These are phyloP conservation scores for Colletotrichum sp. DNA, from an alignment of 2,329 filamentous ascomycete species.

Conservation along the genomic window DNA sequence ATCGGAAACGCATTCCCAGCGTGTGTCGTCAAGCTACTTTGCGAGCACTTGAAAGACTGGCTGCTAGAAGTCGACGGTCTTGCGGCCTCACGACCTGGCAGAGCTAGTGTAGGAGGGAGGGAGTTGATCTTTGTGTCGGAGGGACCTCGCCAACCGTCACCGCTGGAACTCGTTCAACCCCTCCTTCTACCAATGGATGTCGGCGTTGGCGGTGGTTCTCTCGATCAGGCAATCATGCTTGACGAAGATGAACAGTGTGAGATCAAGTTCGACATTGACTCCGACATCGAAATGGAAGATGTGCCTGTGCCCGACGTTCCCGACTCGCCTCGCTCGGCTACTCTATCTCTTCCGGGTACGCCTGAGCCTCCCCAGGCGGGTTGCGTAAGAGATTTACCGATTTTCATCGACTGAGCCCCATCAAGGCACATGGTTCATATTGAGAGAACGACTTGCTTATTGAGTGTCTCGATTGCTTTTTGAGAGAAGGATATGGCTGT, in stretches of 20 bases:
- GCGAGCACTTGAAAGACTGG: conserved; percentile 51
- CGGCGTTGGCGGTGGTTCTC: background rate
- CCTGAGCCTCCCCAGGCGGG: background rate
- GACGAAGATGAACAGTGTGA: background rate
- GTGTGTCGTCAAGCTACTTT: conserved; percentile 53
- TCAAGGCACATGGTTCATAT: background rate
- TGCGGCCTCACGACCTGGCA: background rate
- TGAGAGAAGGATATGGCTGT: background rate
- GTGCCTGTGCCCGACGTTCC: background rate
- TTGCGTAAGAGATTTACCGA: background rate
- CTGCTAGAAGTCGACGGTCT: conserved; percentile 48
- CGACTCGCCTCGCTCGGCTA: background rate
- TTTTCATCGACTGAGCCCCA: background rate
- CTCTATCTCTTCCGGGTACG: background rate
- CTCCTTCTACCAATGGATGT: background rate
- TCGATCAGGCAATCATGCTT: background rate
- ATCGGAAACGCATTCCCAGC: conserved; percentile 84
- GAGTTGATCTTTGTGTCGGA: conserved; percentile 12
- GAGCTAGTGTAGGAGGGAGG: background rate
- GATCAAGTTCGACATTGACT: conserved; percentile 4
- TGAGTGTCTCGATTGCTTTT: background rate
- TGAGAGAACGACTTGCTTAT: background rate
- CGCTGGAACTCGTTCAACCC: background rate
- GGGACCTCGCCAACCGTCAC: background rate
- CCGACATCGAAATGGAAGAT: conserved; percentile 1